phyloP scores from a whole-genome alignment of 2,329 filamentous ascomycete genomes.

The Akanthomyces muscarius region DNA sequence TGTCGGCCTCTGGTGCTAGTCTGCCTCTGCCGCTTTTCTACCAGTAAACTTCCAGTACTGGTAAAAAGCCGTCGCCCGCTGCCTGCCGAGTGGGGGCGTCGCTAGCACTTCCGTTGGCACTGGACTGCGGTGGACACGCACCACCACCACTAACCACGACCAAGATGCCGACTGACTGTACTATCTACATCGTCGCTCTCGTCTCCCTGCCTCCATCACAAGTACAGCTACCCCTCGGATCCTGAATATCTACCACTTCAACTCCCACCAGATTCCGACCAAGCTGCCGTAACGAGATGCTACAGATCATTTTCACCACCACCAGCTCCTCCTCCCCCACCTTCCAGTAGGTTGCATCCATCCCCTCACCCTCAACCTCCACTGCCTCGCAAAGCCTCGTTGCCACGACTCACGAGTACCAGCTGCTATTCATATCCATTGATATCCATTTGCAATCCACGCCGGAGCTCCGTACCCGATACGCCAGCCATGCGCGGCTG shows the following conservation, averaged over 20 bases:
- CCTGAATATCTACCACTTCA: not conserved
- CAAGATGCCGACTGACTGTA: not conserved
- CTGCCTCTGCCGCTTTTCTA: too few species aligned
- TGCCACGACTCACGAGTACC: not conserved
- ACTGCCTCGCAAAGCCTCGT: not conserved
- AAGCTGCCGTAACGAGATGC: conserved; percentile 2
- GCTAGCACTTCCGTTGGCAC: not conserved
- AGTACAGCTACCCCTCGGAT: conserved; percentile 5
- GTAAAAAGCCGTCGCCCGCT: not conserved
- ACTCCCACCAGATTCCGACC: not conserved
- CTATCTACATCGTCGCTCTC: not conserved
- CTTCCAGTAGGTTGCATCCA: not conserved
- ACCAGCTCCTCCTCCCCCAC: not conserved
- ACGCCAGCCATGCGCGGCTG: not conserved
- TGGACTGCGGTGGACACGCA: not conserved
- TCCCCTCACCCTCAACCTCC: not conserved
- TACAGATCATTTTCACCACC: conserved; percentile 13
- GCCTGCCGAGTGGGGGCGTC: conserved; percentile 1
- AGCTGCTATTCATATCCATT: not conserved
- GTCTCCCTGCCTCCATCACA: not conserved
- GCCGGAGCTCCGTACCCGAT: conserved; percentile 5
- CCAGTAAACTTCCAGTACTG: too few species aligned
- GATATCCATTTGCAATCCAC: not conserved
- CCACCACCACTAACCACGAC: not conserved
- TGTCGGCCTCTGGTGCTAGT: too few species aligned